These are phyloP conservation scores for Phoma sp. DNA, from an alignment of 2,329 filamentous ascomycete genomes.

Conservation along the genomic window DNA sequence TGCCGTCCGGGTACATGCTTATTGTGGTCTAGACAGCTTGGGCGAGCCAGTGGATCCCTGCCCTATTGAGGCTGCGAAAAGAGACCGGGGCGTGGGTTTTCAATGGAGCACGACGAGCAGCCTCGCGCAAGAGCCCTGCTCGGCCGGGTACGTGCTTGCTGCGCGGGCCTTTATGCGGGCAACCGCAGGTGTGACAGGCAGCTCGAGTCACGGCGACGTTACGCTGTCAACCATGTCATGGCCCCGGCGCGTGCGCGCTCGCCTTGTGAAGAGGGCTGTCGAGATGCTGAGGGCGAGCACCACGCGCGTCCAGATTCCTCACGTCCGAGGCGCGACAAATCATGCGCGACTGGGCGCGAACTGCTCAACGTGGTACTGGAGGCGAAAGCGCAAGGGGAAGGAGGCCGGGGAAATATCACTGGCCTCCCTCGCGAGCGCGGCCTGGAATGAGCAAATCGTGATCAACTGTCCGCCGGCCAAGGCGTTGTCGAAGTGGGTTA, in stretches of 20 bases:
- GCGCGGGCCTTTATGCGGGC: slow-evolving; percentile 33
- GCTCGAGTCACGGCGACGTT: slow-evolving; percentile 12
- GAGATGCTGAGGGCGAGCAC: too few species aligned
- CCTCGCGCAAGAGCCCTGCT: slow-evolving; percentile 27
- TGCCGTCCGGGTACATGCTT: slow-evolving; percentile 24
- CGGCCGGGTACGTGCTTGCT: slow-evolving; percentile 26
- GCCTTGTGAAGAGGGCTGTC: not conserved
- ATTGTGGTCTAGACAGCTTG: slow-evolving; percentile 8
- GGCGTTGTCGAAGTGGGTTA: slow-evolving; percentile 18
- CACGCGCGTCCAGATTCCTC: slow-evolving; percentile 5
- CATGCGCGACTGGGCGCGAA: slow-evolving; percentile 5
- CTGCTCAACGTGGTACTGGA: slow-evolving; percentile 3
- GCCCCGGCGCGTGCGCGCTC: not conserved
- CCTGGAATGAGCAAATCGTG: slow-evolving; percentile 30
- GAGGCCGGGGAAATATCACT: slow-evolving; percentile 23
- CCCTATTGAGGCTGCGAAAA: slow-evolving; percentile 21
- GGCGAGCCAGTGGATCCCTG: slow-evolving; percentile 21
- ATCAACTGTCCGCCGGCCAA: slow-evolving; percentile 13
- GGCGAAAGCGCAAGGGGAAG: slow-evolving; percentile 13
- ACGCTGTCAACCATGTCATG: slow-evolving; percentile 9
- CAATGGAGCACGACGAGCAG: slow-evolving; percentile 22
- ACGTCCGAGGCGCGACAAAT: slow-evolving; percentile 7
- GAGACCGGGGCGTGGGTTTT: slow-evolving; percentile 19
- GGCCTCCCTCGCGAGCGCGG: slow-evolving; percentile 27
- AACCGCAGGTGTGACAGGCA: slow-evolving; percentile 20